Percentiles rank a stretch among this genome's conserved stretches.
These are phyloP conservation scores for Beauveria caledonica DNA, from an alignment of 2,329 filamentous ascomycete genomes.

Conservation along the genomic window DNA sequence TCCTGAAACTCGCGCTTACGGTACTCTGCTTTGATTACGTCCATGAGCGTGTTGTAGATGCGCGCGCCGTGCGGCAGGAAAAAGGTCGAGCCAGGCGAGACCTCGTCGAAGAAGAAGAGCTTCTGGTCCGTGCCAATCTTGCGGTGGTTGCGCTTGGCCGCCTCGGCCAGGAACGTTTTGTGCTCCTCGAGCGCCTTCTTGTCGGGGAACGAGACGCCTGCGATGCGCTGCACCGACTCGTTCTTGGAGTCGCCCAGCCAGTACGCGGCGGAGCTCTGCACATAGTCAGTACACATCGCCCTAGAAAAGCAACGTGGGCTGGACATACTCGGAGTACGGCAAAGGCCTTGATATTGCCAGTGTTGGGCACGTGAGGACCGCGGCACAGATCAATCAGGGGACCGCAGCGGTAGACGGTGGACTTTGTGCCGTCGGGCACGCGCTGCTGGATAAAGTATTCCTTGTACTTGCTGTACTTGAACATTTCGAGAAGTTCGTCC, in stretches of 20 bases:
- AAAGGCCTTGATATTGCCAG: constrained; percentile 88
- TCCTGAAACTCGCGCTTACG: constrained; percentile 91
- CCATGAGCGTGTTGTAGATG: constrained; percentile 83
- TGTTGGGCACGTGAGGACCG: constrained; percentile 87
- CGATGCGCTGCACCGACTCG: constrained; percentile 92
- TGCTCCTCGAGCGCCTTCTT: constrained; percentile 93
- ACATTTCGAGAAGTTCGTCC: constrained; percentile 87
- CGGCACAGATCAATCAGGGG: constrained; percentile 92
- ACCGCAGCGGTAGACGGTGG: constrained; percentile 90
- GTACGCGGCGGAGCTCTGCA: constrained; percentile 64
- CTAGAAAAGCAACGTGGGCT: neutral
- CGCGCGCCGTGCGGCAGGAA: constrained; percentile 86
- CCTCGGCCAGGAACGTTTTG: constrained; percentile 91
- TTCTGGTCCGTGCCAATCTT: constrained; percentile 94
- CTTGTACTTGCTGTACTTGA: constrained; percentile 97
- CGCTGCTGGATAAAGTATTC: constrained; percentile 76
- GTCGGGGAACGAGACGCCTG: constrained; percentile 90
- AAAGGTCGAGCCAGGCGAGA: constrained; percentile 89
- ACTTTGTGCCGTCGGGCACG: constrained; percentile 74
- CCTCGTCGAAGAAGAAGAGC: constrained; percentile 92
- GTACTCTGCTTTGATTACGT: constrained; percentile 79
- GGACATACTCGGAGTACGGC: constrained; percentile 67
- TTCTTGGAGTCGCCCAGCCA: constrained; percentile 92
- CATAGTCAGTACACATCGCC: constrained; percentile 27
- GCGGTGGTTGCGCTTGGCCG: constrained; percentile 93